Conservation (phyloP, 2,329 filamentous ascomycete species). For the Ilyonectria destructans region DNA sequence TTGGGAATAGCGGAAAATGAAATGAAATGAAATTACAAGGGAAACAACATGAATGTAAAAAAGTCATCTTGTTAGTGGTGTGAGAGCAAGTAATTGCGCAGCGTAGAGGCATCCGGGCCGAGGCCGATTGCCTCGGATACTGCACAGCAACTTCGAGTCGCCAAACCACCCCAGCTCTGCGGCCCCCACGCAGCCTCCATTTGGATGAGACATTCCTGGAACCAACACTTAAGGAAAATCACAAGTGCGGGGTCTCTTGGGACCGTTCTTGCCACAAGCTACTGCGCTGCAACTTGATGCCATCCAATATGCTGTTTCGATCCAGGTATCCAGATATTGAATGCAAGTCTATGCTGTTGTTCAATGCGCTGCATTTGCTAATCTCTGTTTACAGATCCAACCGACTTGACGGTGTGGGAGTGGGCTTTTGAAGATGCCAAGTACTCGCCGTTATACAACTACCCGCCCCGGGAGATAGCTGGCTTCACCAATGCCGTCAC, state of each 20-base stretch:
- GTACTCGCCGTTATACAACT: slow-evolving; percentile 21
- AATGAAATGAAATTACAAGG: no score
- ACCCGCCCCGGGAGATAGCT: slow-evolving; percentile 5
- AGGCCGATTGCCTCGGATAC: no score
- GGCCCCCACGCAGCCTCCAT: no score
- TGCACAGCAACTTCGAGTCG: no score
- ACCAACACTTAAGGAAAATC: no score
- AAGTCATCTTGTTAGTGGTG: neutral
- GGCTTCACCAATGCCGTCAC: slow-evolving; percentile 27
- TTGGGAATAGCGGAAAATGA: neutral
- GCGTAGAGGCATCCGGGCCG: no score
- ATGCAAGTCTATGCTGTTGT: neutral
- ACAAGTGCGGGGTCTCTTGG: no score
- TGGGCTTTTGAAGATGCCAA: slow-evolving; percentile 27
- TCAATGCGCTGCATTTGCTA: neutral
- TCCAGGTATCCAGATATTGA: slow-evolving; percentile 15
- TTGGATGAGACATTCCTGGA: no score
- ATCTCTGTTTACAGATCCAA: slow-evolving; percentile 5
- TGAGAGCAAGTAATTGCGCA: no score
- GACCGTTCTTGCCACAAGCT: neutral
- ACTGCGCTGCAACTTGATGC: neutral
- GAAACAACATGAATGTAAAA: neutral
- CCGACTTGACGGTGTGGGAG: slow-evolving; percentile 27
- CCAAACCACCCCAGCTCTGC: no score
- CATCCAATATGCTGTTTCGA: slow-evolving; percentile 3